Conservation (phyloP, 768 basidiomycete species). For the Lentinula edodes region DNA sequence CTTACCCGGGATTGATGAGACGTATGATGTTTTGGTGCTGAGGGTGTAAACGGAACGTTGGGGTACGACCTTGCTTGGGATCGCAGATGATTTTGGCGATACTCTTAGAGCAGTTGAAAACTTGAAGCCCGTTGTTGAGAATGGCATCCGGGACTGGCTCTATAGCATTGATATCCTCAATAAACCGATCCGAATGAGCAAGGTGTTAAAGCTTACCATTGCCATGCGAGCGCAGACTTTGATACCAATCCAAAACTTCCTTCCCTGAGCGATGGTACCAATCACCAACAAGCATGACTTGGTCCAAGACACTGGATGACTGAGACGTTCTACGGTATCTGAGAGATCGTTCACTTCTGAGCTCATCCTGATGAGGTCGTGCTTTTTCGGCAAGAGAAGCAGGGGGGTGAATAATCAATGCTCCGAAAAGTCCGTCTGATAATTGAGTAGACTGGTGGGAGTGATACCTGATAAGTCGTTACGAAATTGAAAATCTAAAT, state of each 20-base stretch:
- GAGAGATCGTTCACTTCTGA: background rate
- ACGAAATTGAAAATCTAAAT: background rate
- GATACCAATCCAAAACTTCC: conserved; percentile 2
- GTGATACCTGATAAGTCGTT: conserved; percentile 3
- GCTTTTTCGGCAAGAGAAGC: background rate
- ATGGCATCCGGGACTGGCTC: conserved; percentile 6
- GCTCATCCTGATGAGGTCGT: conserved; percentile 2
- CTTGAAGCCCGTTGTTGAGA: conserved; percentile 5
- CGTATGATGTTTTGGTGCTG: background rate
- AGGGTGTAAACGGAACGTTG: background rate
- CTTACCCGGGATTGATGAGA: conserved; percentile 6
- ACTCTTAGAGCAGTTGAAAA: conserved; percentile 5
- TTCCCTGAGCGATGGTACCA: conserved; percentile 7
- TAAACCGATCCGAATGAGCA: background rate
- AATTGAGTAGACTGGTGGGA: conserved; percentile 3
- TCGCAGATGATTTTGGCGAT: conserved; percentile 4
- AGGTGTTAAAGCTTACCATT: background rate
- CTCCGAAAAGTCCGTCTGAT: conserved; percentile 8
- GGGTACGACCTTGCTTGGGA: background rate
- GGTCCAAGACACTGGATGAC: background rate
- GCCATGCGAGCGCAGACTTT: conserved; percentile 6
- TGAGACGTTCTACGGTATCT: background rate
- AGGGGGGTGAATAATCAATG: conserved; percentile 3
- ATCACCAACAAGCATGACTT: conserved; percentile 3
- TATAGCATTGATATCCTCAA: background rate